Evolutionary conservation across 75 land plant genomes (phyloP), one percentile per base, ranked within the genome.

Genomic region (Cunninghamia lanceolata): DNA sequence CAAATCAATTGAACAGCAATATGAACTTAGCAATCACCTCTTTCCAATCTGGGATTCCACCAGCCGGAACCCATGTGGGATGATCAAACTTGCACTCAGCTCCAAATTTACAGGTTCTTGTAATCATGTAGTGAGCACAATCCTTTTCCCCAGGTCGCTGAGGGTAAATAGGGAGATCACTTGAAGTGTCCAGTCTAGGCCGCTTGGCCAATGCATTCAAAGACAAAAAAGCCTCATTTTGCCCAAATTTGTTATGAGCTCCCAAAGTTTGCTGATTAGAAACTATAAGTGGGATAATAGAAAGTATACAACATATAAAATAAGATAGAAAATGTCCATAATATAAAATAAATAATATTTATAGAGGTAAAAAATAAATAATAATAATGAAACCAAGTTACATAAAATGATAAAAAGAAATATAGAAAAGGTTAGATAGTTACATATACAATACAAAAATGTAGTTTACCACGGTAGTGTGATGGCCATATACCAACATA

Each of bases 31-130:
- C 79, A 68, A 6, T 91, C 95, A 97, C 98, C 99, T 97, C 99
- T 91, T 97, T 96, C 98, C 99, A 96, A 85, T 97, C 95, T 85
- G 99, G 96, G 79, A 97, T 95, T 89, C 99, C 99, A 86, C 98
- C 99, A 66, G 92, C 91, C 68, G 98, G 98, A 90, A 97, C 99
- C 99, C 99, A 97, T 84, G 92, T 74, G 86, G 99, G 99, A 92
- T 97, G 99, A 88, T 97, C 98, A 89, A 91, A 97, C 89, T 92
- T 95, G 94, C 99, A 97, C 85, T 85, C 88, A 87, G 90, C 93
- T 90, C 98, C 96, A 93, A 91, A 97, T 87, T 92, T 97, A 95
- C 99, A 97, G 86, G 94, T 94, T 87, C 95, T 91, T 83, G 99
- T 97, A 79, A 89, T 90, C 99, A 97, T 97, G 86, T 97, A 97